Evolutionary conservation across 1,284 basidiomycete species (phyloP), one percentile per base, ranked within the genome.

Genomic region (Marasmius fiardii): DNA sequence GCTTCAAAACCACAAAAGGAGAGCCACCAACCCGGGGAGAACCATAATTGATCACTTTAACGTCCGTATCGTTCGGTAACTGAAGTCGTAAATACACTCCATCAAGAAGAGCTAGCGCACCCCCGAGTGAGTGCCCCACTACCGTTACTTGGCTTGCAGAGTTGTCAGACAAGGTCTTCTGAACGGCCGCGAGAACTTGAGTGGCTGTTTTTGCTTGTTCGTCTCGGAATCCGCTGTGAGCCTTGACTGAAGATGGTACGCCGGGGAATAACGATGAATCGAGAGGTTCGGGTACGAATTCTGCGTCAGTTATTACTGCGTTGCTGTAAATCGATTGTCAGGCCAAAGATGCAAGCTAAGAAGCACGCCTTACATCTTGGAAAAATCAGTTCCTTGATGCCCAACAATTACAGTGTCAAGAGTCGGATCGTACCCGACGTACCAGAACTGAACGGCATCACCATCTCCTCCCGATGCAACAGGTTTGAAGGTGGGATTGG

Each of bases 391-490:
- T 31, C 81, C 82, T 63, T 83, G 77, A 60, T 83, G 80, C 2
- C 67, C 70, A 1, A 83, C 80, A 24, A 83, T 71, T 20, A 81
- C 74, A 0, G 72, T 76, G 10, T 68, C 52, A 24, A 73, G 61
- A 3, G 60, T 52, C 1, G 68, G 65, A 48, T 75, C 72, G 56
- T 66, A 75, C 2, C 71, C 71, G 33, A 72, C 68, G 60, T 67
- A 71, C 69, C 73, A 79, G 54, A 68, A 83, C 63, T 86, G 85
- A 1, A 74, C 65, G 6, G 43, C 50, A 16, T 63, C 58, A 0
- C 83, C 83, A 61, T 88, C 77, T 1, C 85, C 86, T 34, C 86
- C 86, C 0, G 82, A 74, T 7, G 83, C 85, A 2, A 81, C 68
- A 0, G 83, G 80, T 24, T 75, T 49, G 64, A 88, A 88, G 3